Evolutionary conservation across 345 rosid species (phyloP), one percentile per base, ranked within the genome.

Genomic region (Euphorbia tirucalli): DNA sequence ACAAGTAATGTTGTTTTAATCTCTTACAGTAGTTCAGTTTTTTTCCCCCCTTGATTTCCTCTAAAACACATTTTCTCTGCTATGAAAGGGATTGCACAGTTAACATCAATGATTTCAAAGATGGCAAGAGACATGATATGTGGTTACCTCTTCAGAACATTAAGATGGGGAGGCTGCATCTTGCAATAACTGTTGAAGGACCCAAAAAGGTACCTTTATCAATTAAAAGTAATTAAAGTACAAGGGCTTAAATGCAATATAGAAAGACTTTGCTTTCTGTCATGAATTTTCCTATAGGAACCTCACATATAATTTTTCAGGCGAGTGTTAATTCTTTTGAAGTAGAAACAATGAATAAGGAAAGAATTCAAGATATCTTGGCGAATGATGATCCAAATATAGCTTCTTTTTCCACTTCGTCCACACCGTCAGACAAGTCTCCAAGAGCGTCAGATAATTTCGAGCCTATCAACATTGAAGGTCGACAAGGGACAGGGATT

Each of bases 111-210:
- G 90, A 87, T 65, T 74, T 86, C 16, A 79, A 88, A 71, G 96
- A 85, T 69, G 93, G 96, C 28, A 87, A 86, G 77, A 88, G 97
- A 74, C 88, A 85, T 59, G 96, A 92, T 70, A 86, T 88, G 90
- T 95, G 99, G 98, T 57, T 95, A 76, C 82, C 96, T 73, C 98
- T 95, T 79, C 83, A 79, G 85, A 84, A 90, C 76, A 80, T 87
- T 55, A 90, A 85, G 79, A 87, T 70, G 70, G 99, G 99, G 66
- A 88, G 96, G 82, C 77, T 95, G 84, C 96, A 85, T 73, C 88
- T 92, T 32, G 91, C 91, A 5, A 72, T 95, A 43, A 90, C 97
- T 16, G 89, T 92, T 27, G 90, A 90, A 81, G 82, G 69, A 52
- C 85, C 65, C 4, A 46, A 49, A 37, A 87, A 86, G 95, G 96